Conservation (phyloP, 352 stramenopile genomes). For the Blastocystis sp. region DNA sequence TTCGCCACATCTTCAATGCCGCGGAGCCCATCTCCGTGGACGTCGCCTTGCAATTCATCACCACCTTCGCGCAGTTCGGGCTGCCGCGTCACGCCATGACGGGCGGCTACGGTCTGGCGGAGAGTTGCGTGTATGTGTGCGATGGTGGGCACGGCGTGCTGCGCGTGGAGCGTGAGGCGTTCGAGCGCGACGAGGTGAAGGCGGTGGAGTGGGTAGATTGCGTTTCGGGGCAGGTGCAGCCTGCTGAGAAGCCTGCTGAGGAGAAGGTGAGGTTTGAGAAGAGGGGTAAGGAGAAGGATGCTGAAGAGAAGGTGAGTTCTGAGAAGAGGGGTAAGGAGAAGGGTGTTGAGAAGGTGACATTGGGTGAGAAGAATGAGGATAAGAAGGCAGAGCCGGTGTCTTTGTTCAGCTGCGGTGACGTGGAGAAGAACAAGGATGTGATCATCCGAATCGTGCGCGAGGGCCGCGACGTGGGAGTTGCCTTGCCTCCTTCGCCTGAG, state of each 20-base stretch:
- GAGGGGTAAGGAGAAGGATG: constrained; percentile 29
- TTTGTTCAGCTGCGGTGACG: constrained; percentile 89
- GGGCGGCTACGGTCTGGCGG: constrained; percentile 96
- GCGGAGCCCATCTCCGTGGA: constrained; percentile 90
- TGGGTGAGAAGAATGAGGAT: neutral
- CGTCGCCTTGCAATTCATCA: constrained; percentile 82
- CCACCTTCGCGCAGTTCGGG: constrained; percentile 82
- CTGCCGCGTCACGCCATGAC: constrained; percentile 84
- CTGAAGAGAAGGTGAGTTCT: neutral
- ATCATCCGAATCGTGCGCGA: constrained; percentile 88
- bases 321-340: neutral
- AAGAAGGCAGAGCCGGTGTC: constrained; percentile 72
- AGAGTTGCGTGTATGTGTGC: constrained; percentile 96
- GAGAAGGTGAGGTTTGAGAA: neutral
- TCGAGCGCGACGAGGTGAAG: constrained; percentile 80
- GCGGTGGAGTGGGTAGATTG: constrained; percentile 70
- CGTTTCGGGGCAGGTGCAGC: constrained; percentile 15
- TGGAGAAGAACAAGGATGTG: constrained; percentile 78
- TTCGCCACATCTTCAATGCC: constrained; percentile 95
- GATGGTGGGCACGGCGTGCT: constrained; percentile 84
- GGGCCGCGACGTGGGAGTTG: constrained; percentile 70
- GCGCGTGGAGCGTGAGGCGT: constrained; percentile 81
- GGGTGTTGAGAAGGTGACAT: neutral
- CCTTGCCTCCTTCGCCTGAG: constrained; percentile 70
- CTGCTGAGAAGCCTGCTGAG: constrained; percentile 68